Percentiles rank a stretch among this genome's conserved stretches.
Conservation (phyloP, 768 basidiomycete genomes). For the Hygrophoropsis aurantiaca region DNA sequence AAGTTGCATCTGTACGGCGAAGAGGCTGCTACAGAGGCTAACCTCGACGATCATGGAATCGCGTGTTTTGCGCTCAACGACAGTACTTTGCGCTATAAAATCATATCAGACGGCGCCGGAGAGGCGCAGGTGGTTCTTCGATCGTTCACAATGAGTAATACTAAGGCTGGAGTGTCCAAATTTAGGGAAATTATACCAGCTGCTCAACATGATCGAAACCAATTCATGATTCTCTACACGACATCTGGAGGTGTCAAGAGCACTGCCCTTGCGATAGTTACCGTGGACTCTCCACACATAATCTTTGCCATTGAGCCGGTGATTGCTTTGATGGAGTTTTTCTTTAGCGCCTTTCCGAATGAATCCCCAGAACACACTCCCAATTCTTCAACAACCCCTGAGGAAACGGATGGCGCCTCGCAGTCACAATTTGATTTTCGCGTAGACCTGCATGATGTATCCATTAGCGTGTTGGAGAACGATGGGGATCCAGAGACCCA, state of each 20-base stretch:
- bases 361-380: conserved; percentile 13
- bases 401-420: conserved; percentile 9
- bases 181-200: conserved; percentile 97
- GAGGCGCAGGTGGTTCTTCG: conserved; percentile 88
- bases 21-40: conserved; percentile 52
- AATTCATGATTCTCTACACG: conserved; percentile 92
- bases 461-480: conserved; percentile 84
- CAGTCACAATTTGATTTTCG: conserved; percentile 55
- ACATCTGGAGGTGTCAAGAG: conserved; percentile 57
- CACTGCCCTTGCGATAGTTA: conserved; percentile 75
- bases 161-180: conserved; percentile 72
- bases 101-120: conserved; percentile 76
- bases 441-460: conserved; percentile 87
- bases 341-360: conserved; percentile 53
- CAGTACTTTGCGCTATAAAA: conserved; percentile 76
- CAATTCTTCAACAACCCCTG: conserved; percentile 11
- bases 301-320: conserved; percentile 93
- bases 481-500: conserved; percentile 78
- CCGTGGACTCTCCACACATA: conserved; percentile 89
- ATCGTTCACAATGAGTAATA: conserved; percentile 92
- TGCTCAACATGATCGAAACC: conserved; percentile 82
- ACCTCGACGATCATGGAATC: conserved; percentile 77
- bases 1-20: conserved; percentile 86
- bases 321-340: conserved; percentile 85
- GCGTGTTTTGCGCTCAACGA: conserved; percentile 81